phyloP scores from a whole-genome alignment of 345 rosid species.

The Hibiscus trionum region DNA sequence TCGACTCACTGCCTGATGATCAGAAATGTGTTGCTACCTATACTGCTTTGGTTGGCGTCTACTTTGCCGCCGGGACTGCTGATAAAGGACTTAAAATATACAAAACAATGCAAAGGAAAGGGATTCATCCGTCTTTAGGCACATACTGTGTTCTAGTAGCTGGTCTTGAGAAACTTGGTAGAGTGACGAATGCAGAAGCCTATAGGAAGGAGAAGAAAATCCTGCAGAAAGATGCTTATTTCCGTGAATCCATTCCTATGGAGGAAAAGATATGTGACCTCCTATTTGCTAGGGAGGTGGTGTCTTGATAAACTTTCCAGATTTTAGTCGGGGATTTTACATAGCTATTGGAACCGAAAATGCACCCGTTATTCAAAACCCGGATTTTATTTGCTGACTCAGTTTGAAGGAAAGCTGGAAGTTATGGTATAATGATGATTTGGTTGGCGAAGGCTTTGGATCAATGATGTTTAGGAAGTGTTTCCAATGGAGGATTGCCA shows the following conservation, averaged over 20 bases:
- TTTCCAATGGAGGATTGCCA: background rate
- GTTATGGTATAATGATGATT: background rate
- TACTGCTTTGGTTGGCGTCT: slow-evolving; percentile 59
- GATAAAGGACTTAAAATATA: slow-evolving; percentile 60
- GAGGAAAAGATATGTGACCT: slow-evolving; percentile 70
- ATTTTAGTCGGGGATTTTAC: background rate
- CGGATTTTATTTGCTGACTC: background rate
- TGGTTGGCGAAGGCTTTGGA: background rate
- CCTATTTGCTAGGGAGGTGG: slow-evolving; percentile 38
- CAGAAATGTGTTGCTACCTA: slow-evolving; percentile 57
- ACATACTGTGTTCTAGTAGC: slow-evolving; percentile 56
- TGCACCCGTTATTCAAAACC: background rate
- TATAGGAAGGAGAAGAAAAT: slow-evolving; percentile 58
- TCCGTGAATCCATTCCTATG: slow-evolving; percentile 20
- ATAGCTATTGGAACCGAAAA: background rate
- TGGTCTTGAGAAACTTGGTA: slow-evolving; percentile 59
- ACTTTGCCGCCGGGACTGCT: slow-evolving; percentile 65
- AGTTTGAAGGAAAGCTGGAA: background rate
- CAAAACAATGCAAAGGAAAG: slow-evolving; percentile 46
- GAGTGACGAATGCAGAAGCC: slow-evolving; percentile 33
- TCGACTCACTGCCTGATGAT: slow-evolving; percentile 50
- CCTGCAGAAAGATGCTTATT: slow-evolving; percentile 24
- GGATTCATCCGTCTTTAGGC: slow-evolving; percentile 51
- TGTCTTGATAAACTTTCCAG: slow-evolving; percentile 7
- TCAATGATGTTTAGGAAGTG: background rate